These are phyloP conservation scores for Capronia epimyces DNA, from an alignment of 2,329 filamentous ascomycete species.

Conservation along the genomic window DNA sequence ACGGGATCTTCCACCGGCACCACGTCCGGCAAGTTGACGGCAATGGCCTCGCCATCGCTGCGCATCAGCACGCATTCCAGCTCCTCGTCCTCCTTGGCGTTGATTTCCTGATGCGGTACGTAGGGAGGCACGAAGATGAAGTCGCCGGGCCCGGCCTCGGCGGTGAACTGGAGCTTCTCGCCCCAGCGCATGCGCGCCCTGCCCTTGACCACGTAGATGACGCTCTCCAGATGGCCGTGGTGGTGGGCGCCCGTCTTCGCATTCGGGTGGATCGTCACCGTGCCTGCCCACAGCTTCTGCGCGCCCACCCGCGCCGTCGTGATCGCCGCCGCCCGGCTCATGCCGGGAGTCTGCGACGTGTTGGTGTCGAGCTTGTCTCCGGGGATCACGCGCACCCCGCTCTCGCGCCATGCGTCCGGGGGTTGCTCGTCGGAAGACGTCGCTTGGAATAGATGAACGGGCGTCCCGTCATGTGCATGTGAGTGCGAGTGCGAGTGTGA, in stretches of 20 bases:
- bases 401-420: conserved; percentile 36
- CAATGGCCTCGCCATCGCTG: conserved; percentile 43
- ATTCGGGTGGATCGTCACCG: conserved; percentile 42
- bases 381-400: conserved; percentile 42
- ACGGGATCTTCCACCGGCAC: conserved; percentile 42
- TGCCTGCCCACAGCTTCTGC: conserved; percentile 44
- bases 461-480: conserved; percentile 13
- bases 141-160: conserved; percentile 44
- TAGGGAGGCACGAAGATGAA: conserved; percentile 46
- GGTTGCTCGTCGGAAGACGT: conserved; percentile 19
- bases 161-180: conserved; percentile 42
- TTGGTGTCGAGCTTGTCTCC: conserved; percentile 39
- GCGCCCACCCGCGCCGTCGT: conserved; percentile 43
- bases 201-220: conserved; percentile 45
- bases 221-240: conserved; percentile 43
- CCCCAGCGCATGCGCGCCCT: conserved; percentile 45
- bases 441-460: conserved; percentile 22
- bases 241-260: conserved; percentile 44
- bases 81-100: conserved; percentile 39
- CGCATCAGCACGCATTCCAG: conserved; percentile 43
- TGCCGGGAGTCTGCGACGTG: conserved; percentile 42
- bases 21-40: conserved; percentile 41
- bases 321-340: conserved; percentile 43
- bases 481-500: conserved; percentile 10
- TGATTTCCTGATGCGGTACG: conserved; percentile 46